Base-by-base conservation (phyloP, 1,284 basidiomycete genomes). In the Uromyces viciae-fabae region DNA sequence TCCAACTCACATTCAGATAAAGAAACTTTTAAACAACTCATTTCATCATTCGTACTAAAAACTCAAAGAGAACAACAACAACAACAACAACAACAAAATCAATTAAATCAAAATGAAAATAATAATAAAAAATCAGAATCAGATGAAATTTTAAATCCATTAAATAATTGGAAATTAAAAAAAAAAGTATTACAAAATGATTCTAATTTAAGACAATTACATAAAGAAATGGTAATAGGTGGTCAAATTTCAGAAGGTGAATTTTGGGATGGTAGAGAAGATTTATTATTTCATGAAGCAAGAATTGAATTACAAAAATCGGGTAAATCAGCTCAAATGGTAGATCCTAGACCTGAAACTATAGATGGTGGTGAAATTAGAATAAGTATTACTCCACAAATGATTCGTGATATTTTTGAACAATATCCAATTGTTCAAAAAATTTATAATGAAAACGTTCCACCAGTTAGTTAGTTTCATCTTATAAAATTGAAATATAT, bases 331-430 rank as follows among this genome's bases (percentile, higher is more conserved):
- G 94, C 93, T 43, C 91, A 93, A 83, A 89, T 98, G 36, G 92
- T 97, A 22, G 95, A 97, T 84, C 94, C 94, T 42, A 91, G 94
- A 54, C 93, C 92, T 79, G 91, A 94, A 86, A 89, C 92, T 49
- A 88, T 92, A 52, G 90, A 92, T 81, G 89, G 89, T 75, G 93
- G 93, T n/a, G 79, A 81, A 85, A 90, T 94, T 85, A 94, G 92
- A 85, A 95, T 98, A 82, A 91, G 92, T 83, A 92, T 99, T 82
- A 96, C 95, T 1, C 93, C 94, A 8, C 94, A 96, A 86, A 89
- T 98, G 52, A 93, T 96, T 54, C 91, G 93, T 83, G 95, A 98
- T 85, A 94, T 99, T 68, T 99, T 99, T 84, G 95, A 98, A 83
- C 95, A 98, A 88, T 98, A 95, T 85, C 96, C 97, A 1, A 92